Base-by-base conservation (phyloP, 2,329 filamentous ascomycete species). In the Colletotrichum sp. region DNA sequence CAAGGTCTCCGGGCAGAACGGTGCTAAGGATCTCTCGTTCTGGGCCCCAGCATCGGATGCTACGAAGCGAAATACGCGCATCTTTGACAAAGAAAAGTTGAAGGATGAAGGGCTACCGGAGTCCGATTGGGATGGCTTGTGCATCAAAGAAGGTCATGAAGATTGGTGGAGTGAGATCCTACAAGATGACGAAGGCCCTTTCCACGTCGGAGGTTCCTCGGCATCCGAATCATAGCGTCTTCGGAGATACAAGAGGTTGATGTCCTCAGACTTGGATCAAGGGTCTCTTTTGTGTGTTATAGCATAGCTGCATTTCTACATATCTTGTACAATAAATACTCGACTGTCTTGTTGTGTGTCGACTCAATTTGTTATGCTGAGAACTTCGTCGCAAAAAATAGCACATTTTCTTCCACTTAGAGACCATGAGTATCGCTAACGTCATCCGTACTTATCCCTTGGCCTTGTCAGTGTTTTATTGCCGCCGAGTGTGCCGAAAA, bases 121-220 rank as follows among this genome's bases (percentile, higher is more conserved):
- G 12, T 30, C 81, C 71, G 65, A 69, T 8, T 74, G 72, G 70
- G 34, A 80, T 60, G 9, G 75, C 77, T 9, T 84, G 80, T 71
- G 79, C 44, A 55, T 78, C n/a, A 63, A 59, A 15, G 76, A 80
- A 64, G 65, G 81, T 79, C 24, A 60, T 64, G 34, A 76, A 77
- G 12, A 80, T 81, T 59, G 75, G 7, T 85, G 83, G 84, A 81
- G 85, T 13, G 81, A 77, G 8, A 78, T 85, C 6, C 83, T 84
- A 52, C 82, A 84, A 49, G 81, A 80, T 66, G 78, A 77, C 4
- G 73, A 72, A 44, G 76, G 74, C 13, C 28, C 44, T 36, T 4
- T 36, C 44, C 44, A 52, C n/a, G 44, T 52, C n/a, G 44, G 44
- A 52, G 44, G n/a, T 52, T 52, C 44, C 44, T 1, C 44, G 12